phyloP scores from a whole-genome alignment of 257 asterid species.

The Coffea canephora region DNA sequence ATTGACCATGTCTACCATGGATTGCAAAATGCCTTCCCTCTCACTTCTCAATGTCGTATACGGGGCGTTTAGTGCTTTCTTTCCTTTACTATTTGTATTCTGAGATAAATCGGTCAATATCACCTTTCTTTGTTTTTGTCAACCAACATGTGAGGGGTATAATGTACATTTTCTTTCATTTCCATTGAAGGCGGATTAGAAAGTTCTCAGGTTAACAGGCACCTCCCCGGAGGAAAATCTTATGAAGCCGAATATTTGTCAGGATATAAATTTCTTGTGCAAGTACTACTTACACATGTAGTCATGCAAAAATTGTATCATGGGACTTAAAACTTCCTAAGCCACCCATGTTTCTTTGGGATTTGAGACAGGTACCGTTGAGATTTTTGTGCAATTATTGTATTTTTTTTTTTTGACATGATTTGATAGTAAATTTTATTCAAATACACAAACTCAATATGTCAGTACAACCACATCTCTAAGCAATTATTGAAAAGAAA shows the following conservation, averaged over 20 bases:
- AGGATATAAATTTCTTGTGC: background rate
- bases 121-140: background rate
- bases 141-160: background rate
- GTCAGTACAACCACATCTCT: no score
- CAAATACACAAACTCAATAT: no score
- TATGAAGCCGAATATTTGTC: background rate
- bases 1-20: constrained; percentile 17
- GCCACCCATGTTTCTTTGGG: no score
- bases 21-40: constrained; percentile 6
- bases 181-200: background rate
- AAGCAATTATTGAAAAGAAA: no score
- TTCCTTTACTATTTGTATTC: background rate
- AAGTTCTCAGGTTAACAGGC: background rate
- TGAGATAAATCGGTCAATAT: background rate
- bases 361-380: no score
- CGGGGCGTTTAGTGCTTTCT: background rate
- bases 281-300: background rate
- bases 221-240: background rate
- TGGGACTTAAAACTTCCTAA: background rate
- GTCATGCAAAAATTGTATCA: background rate
- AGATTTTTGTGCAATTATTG: no score
- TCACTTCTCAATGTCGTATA: background rate
- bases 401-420: no score
- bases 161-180: constrained; percentile 1
- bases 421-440: no score